Evolutionary conservation across 257 asterid species (phyloP).

Genomic region (Thymus quinquecostatus): DNA sequence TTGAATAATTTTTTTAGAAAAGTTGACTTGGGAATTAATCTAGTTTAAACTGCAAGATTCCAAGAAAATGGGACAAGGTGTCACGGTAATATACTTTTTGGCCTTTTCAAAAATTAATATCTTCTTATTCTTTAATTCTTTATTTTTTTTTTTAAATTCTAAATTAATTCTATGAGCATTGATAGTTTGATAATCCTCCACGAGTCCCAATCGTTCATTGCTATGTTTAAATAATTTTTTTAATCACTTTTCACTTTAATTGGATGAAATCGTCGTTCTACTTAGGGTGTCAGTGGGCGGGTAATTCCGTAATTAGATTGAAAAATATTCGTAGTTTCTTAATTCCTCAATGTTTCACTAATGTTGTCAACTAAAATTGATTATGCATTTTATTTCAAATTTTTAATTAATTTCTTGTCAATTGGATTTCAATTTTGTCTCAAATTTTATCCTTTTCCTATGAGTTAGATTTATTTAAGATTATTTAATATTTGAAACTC

Average conservation of each 20-base stretch:
- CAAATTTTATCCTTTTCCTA: not conserved
- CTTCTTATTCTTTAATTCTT: no score
- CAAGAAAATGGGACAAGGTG: constrained; percentile 13
- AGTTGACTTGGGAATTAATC: not conserved
- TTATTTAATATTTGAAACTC: not conserved
- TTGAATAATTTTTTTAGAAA: not conserved
- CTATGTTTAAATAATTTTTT: not conserved
- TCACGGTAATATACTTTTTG: not conserved
- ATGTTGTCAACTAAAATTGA: no score
- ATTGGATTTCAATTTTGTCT: not conserved
- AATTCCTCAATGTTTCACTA: not conserved
- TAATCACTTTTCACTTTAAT: not conserved
- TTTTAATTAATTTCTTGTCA: no score
- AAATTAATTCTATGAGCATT: not conserved
- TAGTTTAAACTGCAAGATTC: not conserved
- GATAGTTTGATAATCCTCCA: not conserved
- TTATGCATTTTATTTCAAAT: no score
- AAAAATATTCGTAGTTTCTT: no score
- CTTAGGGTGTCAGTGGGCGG: no score
- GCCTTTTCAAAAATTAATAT: not conserved
- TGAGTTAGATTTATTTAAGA: not conserved
- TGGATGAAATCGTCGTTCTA: not conserved
- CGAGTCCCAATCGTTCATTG: not conserved
- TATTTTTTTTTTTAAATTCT: not conserved
- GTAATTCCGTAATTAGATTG: no score